Conservation (phyloP, 179 eudicot species). For the Spinacia oleracea region DNA sequence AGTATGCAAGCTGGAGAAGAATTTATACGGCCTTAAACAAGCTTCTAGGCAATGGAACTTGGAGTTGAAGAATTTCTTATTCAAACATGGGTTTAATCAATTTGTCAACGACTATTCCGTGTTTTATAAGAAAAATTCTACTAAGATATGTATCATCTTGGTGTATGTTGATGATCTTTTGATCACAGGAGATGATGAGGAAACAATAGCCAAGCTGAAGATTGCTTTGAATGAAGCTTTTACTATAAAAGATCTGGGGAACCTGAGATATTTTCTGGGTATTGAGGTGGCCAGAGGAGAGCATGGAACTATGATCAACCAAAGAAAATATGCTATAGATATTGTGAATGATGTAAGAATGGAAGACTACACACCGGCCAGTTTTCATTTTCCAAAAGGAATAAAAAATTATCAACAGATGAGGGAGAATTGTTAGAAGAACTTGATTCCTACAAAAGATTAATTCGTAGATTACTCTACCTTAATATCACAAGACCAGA, state of each 20-base stretch:
- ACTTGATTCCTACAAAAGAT: no score
- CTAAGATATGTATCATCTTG: neutral
- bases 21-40: no score
- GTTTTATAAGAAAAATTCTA: neutral
- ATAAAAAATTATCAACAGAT: neutral
- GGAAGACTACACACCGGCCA: neutral
- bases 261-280: neutral
- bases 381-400: conserved; percentile 7
- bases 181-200: no score
- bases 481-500: no score
- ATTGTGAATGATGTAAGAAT: conserved; percentile 7
- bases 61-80: neutral
- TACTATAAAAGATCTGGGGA: neutral
- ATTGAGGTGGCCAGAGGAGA: neutral
- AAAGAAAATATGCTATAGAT: conserved; percentile 13
- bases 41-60: neutral
- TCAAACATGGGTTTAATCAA: neutral
- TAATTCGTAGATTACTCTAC: no score
- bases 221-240: no score
- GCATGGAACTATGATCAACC: neutral
- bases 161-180: no score
- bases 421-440: neutral
- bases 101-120: neutral
- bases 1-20: no score
- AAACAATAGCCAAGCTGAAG: no score